A percentile compares a stretch with the other conserved stretches of the same genome.
Conservation (phyloP, 2,329 filamentous ascomycete species). For the Endothia cerciana region DNA sequence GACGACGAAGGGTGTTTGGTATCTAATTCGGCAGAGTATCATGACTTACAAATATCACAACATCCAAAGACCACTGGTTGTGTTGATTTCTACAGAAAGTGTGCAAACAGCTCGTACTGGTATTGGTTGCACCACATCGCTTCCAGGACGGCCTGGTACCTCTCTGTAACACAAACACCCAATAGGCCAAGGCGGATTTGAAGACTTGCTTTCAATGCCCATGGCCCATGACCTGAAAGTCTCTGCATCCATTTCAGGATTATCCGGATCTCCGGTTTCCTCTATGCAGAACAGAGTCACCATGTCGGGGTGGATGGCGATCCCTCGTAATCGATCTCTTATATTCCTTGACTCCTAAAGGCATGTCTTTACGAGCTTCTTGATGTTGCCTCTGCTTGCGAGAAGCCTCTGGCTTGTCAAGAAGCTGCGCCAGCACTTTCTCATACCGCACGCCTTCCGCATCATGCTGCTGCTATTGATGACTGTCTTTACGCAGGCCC, state of each 20-base stretch:
- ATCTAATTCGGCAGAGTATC: no score
- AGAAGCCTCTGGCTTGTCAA: no score
- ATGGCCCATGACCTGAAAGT: not conserved
- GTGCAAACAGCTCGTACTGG: not conserved
- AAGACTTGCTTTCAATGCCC: not conserved
- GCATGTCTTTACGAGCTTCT: not conserved
- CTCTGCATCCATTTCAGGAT: not conserved
- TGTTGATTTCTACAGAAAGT: not conserved
- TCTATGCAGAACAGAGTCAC: not conserved
- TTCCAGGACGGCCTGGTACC: not conserved
- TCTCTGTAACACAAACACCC: not conserved
- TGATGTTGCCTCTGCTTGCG: not conserved
- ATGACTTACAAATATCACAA: not conserved
- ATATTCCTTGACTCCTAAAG: not conserved
- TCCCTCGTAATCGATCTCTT: not conserved
- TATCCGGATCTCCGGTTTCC: not conserved
- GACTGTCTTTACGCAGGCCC: no score
- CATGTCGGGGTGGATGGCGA: not conserved
- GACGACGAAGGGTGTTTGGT: no score
- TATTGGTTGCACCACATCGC: no score
- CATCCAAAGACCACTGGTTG: not conserved
- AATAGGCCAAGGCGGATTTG: not conserved
- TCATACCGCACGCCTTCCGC: no score
- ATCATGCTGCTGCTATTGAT: no score
- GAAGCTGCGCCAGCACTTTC: no score